Evolutionary conservation across 768 basidiomycete genomes (phyloP).

Genomic region (Xerocomus spinulosus): DNA sequence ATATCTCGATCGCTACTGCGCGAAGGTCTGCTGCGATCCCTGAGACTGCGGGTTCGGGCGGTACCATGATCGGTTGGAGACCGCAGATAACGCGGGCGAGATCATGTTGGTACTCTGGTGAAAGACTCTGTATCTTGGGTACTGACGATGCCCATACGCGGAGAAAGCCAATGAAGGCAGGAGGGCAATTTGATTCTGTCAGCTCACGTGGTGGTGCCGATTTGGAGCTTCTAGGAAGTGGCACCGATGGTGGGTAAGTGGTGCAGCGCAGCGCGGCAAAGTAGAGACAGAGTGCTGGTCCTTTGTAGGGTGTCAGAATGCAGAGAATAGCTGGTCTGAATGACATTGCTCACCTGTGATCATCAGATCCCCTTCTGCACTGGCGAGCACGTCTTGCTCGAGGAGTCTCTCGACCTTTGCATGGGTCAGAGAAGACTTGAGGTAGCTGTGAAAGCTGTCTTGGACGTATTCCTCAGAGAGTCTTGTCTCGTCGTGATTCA

Average conservation of each 20-base stretch:
- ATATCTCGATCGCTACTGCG: slow-evolving; percentile 83
- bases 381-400: slow-evolving; percentile 67
- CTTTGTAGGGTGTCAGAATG: too few species aligned
- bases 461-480: slow-evolving; percentile 66
- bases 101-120: slow-evolving; percentile 69
- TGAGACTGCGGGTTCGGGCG: slow-evolving; percentile 39
- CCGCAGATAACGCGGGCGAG: slow-evolving; percentile 77
- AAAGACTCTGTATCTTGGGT: slow-evolving; percentile 55
- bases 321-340: too few species aligned
- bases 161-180: slow-evolving; percentile 63
- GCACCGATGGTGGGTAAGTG: slow-evolving; percentile 75
- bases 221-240: slow-evolving; percentile 59
- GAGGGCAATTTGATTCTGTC: slow-evolving; percentile 64
- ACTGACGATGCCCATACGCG: slow-evolving; percentile 69
- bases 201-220: slow-evolving; percentile 50
- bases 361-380: slow-evolving; percentile 82
- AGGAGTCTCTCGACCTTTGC: slow-evolving; percentile 74
- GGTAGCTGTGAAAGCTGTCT: slow-evolving; percentile 77
- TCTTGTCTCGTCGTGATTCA: slow-evolving; percentile 27
- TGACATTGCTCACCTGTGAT: slow-evolving; percentile 67
- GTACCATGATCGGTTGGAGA: slow-evolving; percentile 41
- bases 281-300: slow-evolving; percentile 78
- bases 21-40: slow-evolving; percentile 78
- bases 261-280: slow-evolving; percentile 77
- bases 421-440: slow-evolving; percentile 72